Conservation (phyloP, 768 basidiomycete genomes). For the Lactarius psammicola region DNA sequence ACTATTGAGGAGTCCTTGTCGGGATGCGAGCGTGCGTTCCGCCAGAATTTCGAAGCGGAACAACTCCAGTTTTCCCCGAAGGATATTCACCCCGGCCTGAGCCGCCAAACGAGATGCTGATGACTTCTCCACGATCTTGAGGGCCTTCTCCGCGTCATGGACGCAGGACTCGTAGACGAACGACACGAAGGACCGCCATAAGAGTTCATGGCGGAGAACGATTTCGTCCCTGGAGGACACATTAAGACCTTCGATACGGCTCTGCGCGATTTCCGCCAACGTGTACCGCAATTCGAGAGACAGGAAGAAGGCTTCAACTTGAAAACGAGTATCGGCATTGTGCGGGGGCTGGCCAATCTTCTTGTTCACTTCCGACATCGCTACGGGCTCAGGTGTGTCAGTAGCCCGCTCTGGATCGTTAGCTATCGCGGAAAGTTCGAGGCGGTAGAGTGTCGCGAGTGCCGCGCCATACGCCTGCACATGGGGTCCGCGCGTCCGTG, state of each 20-base stretch:
- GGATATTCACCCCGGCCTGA: conserved; percentile 25
- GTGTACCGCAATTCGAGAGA: conserved; percentile 39
- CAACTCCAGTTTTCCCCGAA: conserved; percentile 34
- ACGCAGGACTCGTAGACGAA: conserved; percentile 34
- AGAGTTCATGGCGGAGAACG: conserved; percentile 16
- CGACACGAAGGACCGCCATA: conserved; percentile 30
- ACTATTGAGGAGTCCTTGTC: not conserved
- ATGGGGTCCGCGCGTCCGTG: conserved; percentile 35
- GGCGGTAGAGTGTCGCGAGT: conserved; percentile 35
- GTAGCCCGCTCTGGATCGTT: conserved; percentile 28
- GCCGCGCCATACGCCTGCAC: conserved; percentile 38
- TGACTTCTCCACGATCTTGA: conserved; percentile 30
- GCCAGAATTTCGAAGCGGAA: conserved; percentile 31
- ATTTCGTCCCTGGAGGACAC: conserved; percentile 7
- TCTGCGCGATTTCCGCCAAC: conserved; percentile 36
- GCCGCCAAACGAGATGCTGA: conserved; percentile 35
- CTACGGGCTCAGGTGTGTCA: conserved; percentile 33
- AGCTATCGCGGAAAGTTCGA: conserved; percentile 32
- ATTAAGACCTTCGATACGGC: conserved; percentile 29
- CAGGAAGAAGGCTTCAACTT: conserved; percentile 38
- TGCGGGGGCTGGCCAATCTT: conserved; percentile 39
- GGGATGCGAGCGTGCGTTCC: conserved; percentile 15
- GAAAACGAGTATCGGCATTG: conserved; percentile 38
- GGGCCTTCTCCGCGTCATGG: conserved; percentile 32
- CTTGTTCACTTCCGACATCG: conserved; percentile 33